Base-by-base conservation (phyloP, 257 asterid genomes). In the Solanum lignicaule region DNA sequence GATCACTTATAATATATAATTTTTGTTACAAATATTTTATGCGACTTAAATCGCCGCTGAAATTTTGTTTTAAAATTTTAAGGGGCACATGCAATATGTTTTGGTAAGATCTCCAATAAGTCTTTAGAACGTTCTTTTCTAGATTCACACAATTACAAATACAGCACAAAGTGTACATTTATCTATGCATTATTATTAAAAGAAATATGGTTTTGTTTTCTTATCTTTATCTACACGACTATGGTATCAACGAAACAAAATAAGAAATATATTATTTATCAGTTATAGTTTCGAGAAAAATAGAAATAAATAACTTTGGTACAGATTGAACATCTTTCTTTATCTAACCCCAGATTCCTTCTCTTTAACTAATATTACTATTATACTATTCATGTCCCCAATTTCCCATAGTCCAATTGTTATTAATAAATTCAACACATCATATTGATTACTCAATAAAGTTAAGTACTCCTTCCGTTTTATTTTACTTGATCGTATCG, bases 111-210 rank as follows among this genome's bases (percentile, higher is more conserved):
- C 21, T 74, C 33, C 58, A 27, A 29, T 33, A 84, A 27, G 89
- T 87, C 83, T 76, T 78, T 86, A 88, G 90, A 88, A 89, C 85
- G 90, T 88, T 88, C 87, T 74, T 84, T 87, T 81, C 6, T 36
- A 46, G 48, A 62, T 35, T 48, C 65, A 23, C 78, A 83, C 18
- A 78, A 86, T 31, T 11, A 20, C 7, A n/a, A 29, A 69, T 88
- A 83, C 43, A 60, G 3, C 62, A 15, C 23, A 55, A 58, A 48
- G 33, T 73, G 68, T 15, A 35, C 86, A 78, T 48, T 76, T 65
- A 86, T 76, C 83, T 12, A 39, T 76, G 35, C 12, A 23, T 76
- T 71, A 65, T 58, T n/a, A 21, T 62, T 9, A 62, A 62, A 62
- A 48, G 21, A 11, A n/a, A n/a, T 36, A 5, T 4, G 52, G 13